Conservation (phyloP, 1,139 yeast genomes). For the Blastobotrys aristatus region DNA sequence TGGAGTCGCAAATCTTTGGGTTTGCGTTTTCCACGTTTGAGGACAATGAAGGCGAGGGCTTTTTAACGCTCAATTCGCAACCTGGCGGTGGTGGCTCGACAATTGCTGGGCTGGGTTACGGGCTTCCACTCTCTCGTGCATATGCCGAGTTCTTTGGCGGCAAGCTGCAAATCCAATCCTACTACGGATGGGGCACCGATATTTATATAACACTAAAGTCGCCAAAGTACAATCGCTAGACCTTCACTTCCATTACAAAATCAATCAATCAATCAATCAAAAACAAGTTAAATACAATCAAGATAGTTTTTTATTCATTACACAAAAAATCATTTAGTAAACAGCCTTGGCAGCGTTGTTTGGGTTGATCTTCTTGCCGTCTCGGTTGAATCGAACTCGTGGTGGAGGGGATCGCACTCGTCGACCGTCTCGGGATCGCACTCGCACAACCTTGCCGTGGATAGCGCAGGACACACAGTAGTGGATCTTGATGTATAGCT, state of each 20-base stretch:
- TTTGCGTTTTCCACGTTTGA: conserved; percentile 81
- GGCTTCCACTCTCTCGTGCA: conserved; percentile 77
- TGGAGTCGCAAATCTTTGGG: conserved; percentile 66
- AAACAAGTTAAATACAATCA: not conserved
- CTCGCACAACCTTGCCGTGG: conserved; percentile 99
- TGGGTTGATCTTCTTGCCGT: conserved; percentile 90
- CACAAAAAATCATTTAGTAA: conserved; percentile 9
- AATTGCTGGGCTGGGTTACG: conserved; percentile 96
- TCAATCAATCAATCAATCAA: conserved; percentile 1
- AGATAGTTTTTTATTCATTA: not conserved
- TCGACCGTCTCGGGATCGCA: conserved; percentile 98
- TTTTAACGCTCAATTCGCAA: conserved; percentile 52
- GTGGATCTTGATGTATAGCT: conserved; percentile 99
- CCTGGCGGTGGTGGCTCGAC: conserved; percentile 68
- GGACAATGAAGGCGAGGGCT: conserved; percentile 48
- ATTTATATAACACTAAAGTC: conserved; percentile 54
- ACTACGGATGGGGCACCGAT: conserved; percentile 82
- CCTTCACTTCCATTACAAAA: not conserved
- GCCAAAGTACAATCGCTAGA: too few relatives aligned
- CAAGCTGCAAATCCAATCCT: conserved; percentile 67
- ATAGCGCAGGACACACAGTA: conserved; percentile 99
- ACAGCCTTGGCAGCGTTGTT: conserved; percentile 96
- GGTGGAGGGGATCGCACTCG: conserved; percentile 98
- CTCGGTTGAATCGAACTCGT: conserved; percentile 97
- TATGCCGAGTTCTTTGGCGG: conserved; percentile 73